These are phyloP conservation scores for Parascedosporium putredinis DNA, from an alignment of 2,329 filamentous ascomycete species.

Conservation along the genomic window DNA sequence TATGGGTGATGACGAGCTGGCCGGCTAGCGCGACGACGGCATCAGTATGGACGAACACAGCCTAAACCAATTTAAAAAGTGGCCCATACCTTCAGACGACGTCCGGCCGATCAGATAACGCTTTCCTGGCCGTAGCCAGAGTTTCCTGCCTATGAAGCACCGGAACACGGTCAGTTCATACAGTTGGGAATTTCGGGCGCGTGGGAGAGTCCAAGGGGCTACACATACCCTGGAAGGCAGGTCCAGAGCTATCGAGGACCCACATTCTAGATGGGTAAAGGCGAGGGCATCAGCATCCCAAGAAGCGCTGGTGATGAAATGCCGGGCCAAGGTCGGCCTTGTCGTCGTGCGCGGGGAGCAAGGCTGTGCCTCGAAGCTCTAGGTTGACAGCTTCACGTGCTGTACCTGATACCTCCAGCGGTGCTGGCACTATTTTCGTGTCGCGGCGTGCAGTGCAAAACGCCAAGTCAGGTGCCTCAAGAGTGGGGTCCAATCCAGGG, in stretches of 20 bases:
- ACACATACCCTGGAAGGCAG: slow-evolving; percentile 8
- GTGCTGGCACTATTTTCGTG: neutral
- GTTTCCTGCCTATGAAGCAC: slow-evolving; percentile 19
- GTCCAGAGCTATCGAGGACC: slow-evolving; percentile 7
- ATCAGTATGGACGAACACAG: slow-evolving; percentile 2
- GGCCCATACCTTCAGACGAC: slow-evolving; percentile 50
- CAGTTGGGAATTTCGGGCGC: too few relatives aligned
- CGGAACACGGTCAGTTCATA: too few relatives aligned
- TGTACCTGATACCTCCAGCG: neutral
- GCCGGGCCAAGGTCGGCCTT: too few relatives aligned
- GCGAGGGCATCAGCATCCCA: neutral
- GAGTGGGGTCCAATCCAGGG: too few relatives aligned
- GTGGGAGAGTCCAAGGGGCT: too few relatives aligned
- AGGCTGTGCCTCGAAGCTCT: too few relatives aligned
- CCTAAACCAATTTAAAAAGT: too few relatives aligned
- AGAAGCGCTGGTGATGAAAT: neutral
- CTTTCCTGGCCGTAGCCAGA: slow-evolving; percentile 81
- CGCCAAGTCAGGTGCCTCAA: slow-evolving; percentile 7
- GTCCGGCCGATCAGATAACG: slow-evolving; percentile 79
- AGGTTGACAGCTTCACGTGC: neutral
- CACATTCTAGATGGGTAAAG: neutral
- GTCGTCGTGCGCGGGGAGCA: neutral
- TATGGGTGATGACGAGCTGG: slow-evolving; percentile 32
- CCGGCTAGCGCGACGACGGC: slow-evolving; percentile 1
- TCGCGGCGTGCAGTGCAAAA: neutral